Evolutionary conservation across 2,329 filamentous ascomycete genomes (phyloP), one percentile per base, ranked within the genome.

Genomic region (Coleophoma eucalyptorum): DNA sequence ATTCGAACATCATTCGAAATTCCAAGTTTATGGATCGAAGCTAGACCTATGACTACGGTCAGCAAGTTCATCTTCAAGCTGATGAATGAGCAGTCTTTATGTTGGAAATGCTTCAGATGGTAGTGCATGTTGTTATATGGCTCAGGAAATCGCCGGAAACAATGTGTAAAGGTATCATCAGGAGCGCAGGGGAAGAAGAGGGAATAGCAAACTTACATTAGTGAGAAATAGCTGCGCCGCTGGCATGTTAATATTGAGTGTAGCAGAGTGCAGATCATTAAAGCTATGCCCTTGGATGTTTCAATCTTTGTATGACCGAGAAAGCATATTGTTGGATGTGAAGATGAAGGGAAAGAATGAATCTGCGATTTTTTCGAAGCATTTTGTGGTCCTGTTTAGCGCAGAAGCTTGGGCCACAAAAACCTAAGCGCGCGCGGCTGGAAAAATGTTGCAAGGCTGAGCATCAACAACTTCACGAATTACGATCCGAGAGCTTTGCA

Each of bases 121-220:
- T 87, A 84, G 82, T 87, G 83, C 83, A 87, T 87, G 83, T 86
- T 77, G 63, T 64, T 64, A 58, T 62, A 52, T 65, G 64, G 63
- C 61, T 66, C 65, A 68, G 62, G 64, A 56, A 53, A 59, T 68
- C 65, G 58, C 65, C 63, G 44, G 55, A 62, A 62, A 58, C 63
- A 61, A 56, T 57, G 56, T 58, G 59, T 61, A 62, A 59, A 57
- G 54, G 55, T 46, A 63, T 64, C 59, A 64, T 63, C 63, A 63
- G 58, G 62, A 65, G 63, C 64, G 26, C 19, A 26, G 46, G 31
- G 41, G 46, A 47, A 49, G 40, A 46, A 35, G 35, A 51, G 18
- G 15, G 18, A 32, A 11, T 18, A 4, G 32, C 45, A 26, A 8
- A 51, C 51, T 11, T 37, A 47, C 45, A 19, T 26, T 31, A 15